These are phyloP conservation scores for Leishmania aethiopica DNA, from an alignment of 208 protist genomes.

Conservation along the genomic window DNA sequence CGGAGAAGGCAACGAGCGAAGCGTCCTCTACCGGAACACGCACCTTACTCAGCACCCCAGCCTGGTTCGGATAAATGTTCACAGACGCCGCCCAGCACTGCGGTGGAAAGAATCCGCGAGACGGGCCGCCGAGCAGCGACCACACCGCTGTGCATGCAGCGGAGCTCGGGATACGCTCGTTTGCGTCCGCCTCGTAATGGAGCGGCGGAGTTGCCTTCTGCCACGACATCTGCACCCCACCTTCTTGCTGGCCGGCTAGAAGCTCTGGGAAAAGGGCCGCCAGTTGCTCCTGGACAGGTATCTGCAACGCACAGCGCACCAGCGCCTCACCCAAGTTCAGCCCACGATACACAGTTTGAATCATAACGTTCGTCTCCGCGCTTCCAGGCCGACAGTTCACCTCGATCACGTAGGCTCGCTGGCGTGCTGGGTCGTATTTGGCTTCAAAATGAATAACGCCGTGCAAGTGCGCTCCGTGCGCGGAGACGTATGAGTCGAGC, in stretches of 20 bases:
- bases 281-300: slow-evolving; percentile 46
- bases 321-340: slow-evolving; percentile 68
- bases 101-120: slow-evolving; percentile 37
- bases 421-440: slow-evolving; percentile 65
- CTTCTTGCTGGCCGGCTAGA: background rate
- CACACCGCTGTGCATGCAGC: slow-evolving; percentile 7
- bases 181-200: background rate
- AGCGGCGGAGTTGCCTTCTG: background rate
- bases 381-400: slow-evolving; percentile 86
- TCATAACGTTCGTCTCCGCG: slow-evolving; percentile 76
- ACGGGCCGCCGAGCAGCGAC: slow-evolving; percentile 32
- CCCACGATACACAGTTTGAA: slow-evolving; percentile 58
- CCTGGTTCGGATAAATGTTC: slow-evolving; percentile 59
- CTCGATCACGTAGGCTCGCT: slow-evolving; percentile 72
- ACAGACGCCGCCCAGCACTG: slow-evolving; percentile 55
- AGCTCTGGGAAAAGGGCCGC: slow-evolving; percentile 39
- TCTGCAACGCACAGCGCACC: slow-evolving; percentile 63
- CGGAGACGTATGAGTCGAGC: slow-evolving; percentile 43
- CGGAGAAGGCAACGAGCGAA: slow-evolving; percentile 54
- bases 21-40: slow-evolving; percentile 32
- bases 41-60: slow-evolving; percentile 42
- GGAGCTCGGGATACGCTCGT: background rate
- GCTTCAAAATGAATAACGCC: slow-evolving; percentile 86
- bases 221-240: too few species aligned
- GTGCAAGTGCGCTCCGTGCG: slow-evolving; percentile 40